Percentiles rank a stretch among this genome's conserved stretches.
Evolutionary conservation across 2,329 filamentous ascomycete species (phyloP).

Genomic region (Trichoderma gracile): DNA sequence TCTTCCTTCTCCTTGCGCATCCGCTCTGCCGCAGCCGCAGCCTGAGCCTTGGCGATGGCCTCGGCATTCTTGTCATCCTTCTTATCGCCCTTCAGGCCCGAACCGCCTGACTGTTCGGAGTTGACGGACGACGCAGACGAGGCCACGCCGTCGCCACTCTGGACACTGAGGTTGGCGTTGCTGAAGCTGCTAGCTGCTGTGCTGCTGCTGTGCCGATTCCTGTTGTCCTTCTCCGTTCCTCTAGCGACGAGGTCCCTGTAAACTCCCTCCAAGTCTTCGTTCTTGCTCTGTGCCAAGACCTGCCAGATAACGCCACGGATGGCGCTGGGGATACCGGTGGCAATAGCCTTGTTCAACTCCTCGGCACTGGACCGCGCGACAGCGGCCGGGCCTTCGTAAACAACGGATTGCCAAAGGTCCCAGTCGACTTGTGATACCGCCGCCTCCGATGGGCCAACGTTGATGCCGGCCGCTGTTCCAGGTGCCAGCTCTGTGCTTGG

Average conservation of each 20-base stretch:
- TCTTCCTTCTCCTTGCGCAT: slow-evolving; percentile 82
- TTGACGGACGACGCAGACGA: slow-evolving; percentile 86
- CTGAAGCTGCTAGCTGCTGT: slow-evolving; percentile 53
- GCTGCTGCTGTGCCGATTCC: slow-evolving; percentile 55
- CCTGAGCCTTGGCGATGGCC: slow-evolving; percentile 64
- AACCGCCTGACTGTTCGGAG: slow-evolving; percentile 69
- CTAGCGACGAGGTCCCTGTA: slow-evolving; percentile 79
- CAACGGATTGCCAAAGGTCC: slow-evolving; percentile 96
- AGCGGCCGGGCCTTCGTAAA: slow-evolving; percentile 89
- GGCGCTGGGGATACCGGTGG: slow-evolving; percentile 88
- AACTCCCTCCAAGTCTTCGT: slow-evolving; percentile 81
- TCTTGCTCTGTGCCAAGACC: slow-evolving; percentile 92
- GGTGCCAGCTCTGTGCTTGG: slow-evolving; percentile 74
- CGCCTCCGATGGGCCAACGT: slow-evolving; percentile 70
- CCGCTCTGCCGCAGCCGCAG: slow-evolving; percentile 63
- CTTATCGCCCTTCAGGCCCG: slow-evolving; percentile 52
- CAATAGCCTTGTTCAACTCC: slow-evolving; percentile 87
- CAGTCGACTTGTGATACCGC: slow-evolving; percentile 84
- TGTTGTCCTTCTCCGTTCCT: slow-evolving; percentile 78
- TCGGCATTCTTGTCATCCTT: slow-evolving; percentile 56
- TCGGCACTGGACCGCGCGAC: slow-evolving; percentile 85
- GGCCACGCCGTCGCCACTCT: slow-evolving; percentile 62
- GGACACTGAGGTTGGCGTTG: slow-evolving; percentile 57
- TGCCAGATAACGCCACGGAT: slow-evolving; percentile 99
- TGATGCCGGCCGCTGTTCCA: slow-evolving; percentile 81